These are phyloP conservation scores for Fusarium scirpi DNA, from an alignment of 2,329 filamentous ascomycete species.

Conservation along the genomic window DNA sequence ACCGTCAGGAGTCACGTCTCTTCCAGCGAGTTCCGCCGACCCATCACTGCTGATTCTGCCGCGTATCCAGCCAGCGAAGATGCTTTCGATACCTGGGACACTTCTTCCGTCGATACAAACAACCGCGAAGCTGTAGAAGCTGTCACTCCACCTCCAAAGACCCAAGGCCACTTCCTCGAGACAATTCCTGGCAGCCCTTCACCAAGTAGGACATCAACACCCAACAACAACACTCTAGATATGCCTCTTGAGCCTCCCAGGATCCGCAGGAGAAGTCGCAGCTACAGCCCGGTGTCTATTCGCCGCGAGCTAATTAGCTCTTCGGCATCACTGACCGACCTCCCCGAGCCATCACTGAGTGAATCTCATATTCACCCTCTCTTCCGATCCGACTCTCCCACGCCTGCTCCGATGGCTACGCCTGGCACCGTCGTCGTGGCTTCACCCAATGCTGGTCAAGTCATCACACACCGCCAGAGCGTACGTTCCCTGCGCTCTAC, in stretches of 20 bases:
- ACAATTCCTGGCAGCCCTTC: constrained; percentile 77
- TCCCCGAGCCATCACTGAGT: constrained; percentile 56
- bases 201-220: constrained; percentile 73
- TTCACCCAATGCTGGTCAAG: constrained; percentile 74
- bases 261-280: constrained; percentile 60
- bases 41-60: constrained; percentile 62
- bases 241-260: constrained; percentile 68
- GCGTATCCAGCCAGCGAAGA: constrained; percentile 62
- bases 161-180: constrained; percentile 69
- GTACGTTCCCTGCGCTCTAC: constrained; percentile 67
- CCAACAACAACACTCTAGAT: constrained; percentile 59
- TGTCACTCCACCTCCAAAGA: constrained; percentile 57
- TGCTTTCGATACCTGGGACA: constrained; percentile 82
- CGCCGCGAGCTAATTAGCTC: constrained; percentile 47
- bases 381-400: constrained; percentile 78
- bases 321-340: constrained; percentile 61
- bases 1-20: constrained; percentile 69
- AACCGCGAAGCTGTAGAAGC: constrained; percentile 68
- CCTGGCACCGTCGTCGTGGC: constrained; percentile 79
- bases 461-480: constrained; percentile 67
- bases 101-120: constrained; percentile 73
- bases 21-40: constrained; percentile 57
- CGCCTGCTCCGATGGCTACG: constrained; percentile 72
- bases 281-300: constrained; percentile 60
- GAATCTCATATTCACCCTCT: constrained; percentile 83